Evolutionary conservation across 495 filamentous ascomycete genomes (phyloP), one percentile per base, ranked within the genome.

Genomic region (Neohortaea acidophila): DNA sequence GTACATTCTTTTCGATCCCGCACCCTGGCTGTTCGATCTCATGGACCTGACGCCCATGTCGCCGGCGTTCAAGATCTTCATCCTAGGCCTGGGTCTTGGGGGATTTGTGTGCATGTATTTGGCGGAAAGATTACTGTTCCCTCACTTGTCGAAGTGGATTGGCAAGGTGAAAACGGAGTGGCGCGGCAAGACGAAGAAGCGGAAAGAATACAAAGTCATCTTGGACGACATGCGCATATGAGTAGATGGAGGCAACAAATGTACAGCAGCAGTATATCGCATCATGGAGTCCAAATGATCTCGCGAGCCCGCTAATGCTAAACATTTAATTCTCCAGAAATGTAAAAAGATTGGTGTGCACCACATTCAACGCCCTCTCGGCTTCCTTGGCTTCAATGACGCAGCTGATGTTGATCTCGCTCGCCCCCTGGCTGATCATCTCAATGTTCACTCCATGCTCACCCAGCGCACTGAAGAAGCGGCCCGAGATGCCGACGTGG

Each of bases 371-470:
- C 11, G 89, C 89, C 39, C 87, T 73, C 39, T 83, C 79, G 26
- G 86, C 85, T 44, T 93, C 82, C 50, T 79, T 68, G 50, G 82
- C 82, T 51, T 89, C 82, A 49, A 97, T 91, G 6, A 97, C 89
- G 57, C 89, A 96, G 11, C 82, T 89, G 38, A 97, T 97, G 58
- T 94, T 94, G 61, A 97, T 97, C 65, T 97, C 89, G 52, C 85
- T 94, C 29, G 85, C 84, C 41, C 87, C 89, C 92, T 60, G 86
- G 17, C 81, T 87, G 41, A 94, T 94, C 86, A 94, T 93, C 61
- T 94, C 86, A 49, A 93, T 84, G 57, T 94, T 94, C 41, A 94
- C 73, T 4, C 75, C 74, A 54, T 81, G 71, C 47, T 92, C 81
- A 19, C 86, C 89, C 18, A 97, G 65, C 2, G 84, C 85, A 13